Evolutionary conservation across 495 filamentous ascomycete species (phyloP).

Genomic region (Penicillium nucicola): DNA sequence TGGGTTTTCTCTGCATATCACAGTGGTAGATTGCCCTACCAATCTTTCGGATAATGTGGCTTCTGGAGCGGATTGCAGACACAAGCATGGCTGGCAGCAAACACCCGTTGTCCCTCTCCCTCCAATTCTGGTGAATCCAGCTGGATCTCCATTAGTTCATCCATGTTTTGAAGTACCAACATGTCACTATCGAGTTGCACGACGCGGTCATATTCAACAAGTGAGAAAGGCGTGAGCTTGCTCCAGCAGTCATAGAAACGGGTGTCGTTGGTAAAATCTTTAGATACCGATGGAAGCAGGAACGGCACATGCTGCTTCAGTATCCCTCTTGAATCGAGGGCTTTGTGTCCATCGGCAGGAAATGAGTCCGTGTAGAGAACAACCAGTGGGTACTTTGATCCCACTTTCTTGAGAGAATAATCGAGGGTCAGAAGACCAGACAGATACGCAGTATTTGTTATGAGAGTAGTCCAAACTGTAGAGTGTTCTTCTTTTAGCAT

Average conservation of each 20-base stretch:
- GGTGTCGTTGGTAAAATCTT: slow-evolving; percentile 58
- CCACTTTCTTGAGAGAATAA: slow-evolving; percentile 56
- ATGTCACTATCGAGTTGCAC: slow-evolving; percentile 85
- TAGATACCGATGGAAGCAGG: slow-evolving; percentile 55
- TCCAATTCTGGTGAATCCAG: slow-evolving; percentile 54
- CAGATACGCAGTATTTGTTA: slow-evolving; percentile 74
- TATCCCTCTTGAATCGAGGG: slow-evolving; percentile 62
- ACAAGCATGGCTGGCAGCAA: slow-evolving; percentile 75
- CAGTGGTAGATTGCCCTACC: slow-evolving; percentile 50
- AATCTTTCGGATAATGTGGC: slow-evolving; percentile 70
- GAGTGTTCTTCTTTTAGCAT: too few species aligned
- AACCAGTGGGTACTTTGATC: slow-evolving; percentile 67
- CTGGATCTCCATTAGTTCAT: slow-evolving; percentile 75
- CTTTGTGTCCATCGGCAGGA: slow-evolving; percentile 55
- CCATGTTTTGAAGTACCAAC: slow-evolving; percentile 75
- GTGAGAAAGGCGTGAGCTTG: slow-evolving; percentile 74
- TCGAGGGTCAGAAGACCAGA: slow-evolving; percentile 70
- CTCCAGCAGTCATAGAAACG: slow-evolving; percentile 83
- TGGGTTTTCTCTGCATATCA: too few species aligned
- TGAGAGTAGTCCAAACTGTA: slow-evolving; percentile 71
- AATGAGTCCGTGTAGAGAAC: slow-evolving; percentile 74
- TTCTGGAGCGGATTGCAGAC: slow-evolving; percentile 76
- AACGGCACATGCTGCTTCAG: slow-evolving; percentile 58
- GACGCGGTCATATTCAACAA: slow-evolving; percentile 67
- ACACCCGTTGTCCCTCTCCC: slow-evolving; percentile 57